A percentile compares a stretch with the other conserved stretches of the same genome.
Conservation (phyloP, 2,329 filamentous ascomycete genomes). For the Lasiodiplodia gonubiensis region DNA sequence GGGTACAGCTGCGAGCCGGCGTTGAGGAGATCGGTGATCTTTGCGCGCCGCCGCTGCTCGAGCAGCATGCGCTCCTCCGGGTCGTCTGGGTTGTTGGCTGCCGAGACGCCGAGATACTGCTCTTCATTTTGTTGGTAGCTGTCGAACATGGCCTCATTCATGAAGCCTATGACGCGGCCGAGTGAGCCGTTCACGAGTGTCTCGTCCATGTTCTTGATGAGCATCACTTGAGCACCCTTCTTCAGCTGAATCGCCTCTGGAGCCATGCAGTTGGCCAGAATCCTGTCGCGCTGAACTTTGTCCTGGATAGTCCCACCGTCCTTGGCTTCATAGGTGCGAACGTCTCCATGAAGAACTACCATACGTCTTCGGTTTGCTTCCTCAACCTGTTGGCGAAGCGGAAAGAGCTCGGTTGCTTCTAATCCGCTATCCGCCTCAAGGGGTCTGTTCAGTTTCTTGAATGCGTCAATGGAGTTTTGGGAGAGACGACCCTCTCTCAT, state of each 20-base stretch:
- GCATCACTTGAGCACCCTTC: constrained; percentile 94
- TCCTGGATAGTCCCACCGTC: constrained; percentile 76
- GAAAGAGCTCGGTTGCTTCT: constrained; percentile 89
- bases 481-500: constrained; percentile 89
- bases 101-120: constrained; percentile 50
- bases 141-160: constrained; percentile 69
- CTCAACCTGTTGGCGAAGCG: constrained; percentile 88
- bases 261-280: constrained; percentile 92
- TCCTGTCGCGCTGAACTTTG: constrained; percentile 70
- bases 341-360: constrained; percentile 70
- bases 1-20: constrained; percentile 70
- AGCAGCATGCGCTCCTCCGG: constrained; percentile 60
- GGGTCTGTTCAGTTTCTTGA: constrained; percentile 71
- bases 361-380: constrained; percentile 80
- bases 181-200: constrained; percentile 92
- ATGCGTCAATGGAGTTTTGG: constrained; percentile 75
- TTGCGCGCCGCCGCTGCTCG: constrained; percentile 57
- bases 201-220: constrained; percentile 99
- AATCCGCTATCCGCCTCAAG: constrained; percentile 74
- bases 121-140: constrained; percentile 64
- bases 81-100: constrained; percentile 21
- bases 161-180: constrained; percentile 83
- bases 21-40: constrained; percentile 47
- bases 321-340: constrained; percentile 70
- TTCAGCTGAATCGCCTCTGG: constrained; percentile 81